phyloP scores from a whole-genome alignment of 495 filamentous ascomycete species.

The Xylaria palmicola region DNA sequence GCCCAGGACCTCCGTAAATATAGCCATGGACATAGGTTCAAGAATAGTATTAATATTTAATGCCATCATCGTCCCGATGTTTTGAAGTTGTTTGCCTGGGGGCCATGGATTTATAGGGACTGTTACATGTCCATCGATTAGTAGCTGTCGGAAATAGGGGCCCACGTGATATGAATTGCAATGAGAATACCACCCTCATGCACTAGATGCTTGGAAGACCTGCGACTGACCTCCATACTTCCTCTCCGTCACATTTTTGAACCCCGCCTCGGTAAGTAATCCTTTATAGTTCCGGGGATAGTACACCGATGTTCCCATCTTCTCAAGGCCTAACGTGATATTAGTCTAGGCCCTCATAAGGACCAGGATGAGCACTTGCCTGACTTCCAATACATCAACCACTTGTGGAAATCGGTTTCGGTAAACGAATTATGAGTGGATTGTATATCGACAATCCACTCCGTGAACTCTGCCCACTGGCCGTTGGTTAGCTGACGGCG shows the following conservation, averaged over 20 bases:
- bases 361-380: neutral
- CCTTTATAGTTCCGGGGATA: slow-evolving; percentile 8
- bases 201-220: neutral
- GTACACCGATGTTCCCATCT: neutral
- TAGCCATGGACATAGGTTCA: slow-evolving; percentile 11
- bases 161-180: neutral
- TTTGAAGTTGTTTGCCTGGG: slow-evolving; percentile 9
- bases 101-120: slow-evolving; percentile 15
- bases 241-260: slow-evolving; percentile 15
- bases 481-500: neutral
- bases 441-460: slow-evolving; percentile 13
- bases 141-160: neutral
- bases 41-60: slow-evolving; percentile 6
- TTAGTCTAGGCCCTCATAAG: neutral
- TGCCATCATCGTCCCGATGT: slow-evolving; percentile 8
- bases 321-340: neutral
- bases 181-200: neutral
- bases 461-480: slow-evolving; percentile 14
- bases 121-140: neutral
- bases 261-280: slow-evolving; percentile 4
- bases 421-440: slow-evolving; percentile 6
- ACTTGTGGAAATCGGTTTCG: slow-evolving; percentile 4
- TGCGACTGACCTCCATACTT: slow-evolving; percentile 9
- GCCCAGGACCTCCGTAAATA: slow-evolving; percentile 10
- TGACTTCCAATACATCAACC: slow-evolving; percentile 7